Conservation (phyloP, 768 basidiomycete genomes). For the Cystobasidium ongulense region DNA sequence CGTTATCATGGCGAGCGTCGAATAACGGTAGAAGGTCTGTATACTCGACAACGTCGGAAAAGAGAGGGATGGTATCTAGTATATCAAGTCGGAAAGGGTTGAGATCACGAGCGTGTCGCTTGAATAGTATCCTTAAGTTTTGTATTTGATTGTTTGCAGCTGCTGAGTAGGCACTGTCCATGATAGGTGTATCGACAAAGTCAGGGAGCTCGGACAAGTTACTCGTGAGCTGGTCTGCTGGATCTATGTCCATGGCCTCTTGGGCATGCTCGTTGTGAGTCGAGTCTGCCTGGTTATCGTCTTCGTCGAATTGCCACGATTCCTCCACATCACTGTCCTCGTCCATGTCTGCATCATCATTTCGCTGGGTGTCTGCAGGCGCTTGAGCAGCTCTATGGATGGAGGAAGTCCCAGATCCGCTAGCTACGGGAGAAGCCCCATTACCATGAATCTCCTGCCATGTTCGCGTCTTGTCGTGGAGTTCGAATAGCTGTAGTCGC, state of each 20-base stretch:
- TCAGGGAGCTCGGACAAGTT: slow-evolving; percentile 49
- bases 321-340: slow-evolving; percentile 45
- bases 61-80: slow-evolving; percentile 65
- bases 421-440: not conserved
- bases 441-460: slow-evolving; percentile 34
- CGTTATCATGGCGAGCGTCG: slow-evolving; percentile 50
- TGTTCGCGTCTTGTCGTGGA: slow-evolving; percentile 30
- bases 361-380: too few relatives aligned
- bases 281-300: slow-evolving; percentile 9
- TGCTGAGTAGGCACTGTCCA: slow-evolving; percentile 57
- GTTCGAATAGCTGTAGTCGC: slow-evolving; percentile 41
- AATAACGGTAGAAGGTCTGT: slow-evolving; percentile 58
- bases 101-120: slow-evolving; percentile 54
- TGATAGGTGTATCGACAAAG: slow-evolving; percentile 59
- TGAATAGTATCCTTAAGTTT: slow-evolving; percentile 56
- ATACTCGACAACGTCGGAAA: slow-evolving; percentile 59
- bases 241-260: not conserved
- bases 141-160: slow-evolving; percentile 58
- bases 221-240: slow-evolving; percentile 25
- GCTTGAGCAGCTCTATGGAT: not conserved
- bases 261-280: not conserved
- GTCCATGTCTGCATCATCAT: too few relatives aligned
- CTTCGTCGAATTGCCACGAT: slow-evolving; percentile 35
- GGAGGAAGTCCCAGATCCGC: not conserved
- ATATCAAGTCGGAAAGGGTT: slow-evolving; percentile 65